phyloP scores from a whole-genome alignment of 352 stramenopile species.

The Chrysophaeum taylorii region DNA sequence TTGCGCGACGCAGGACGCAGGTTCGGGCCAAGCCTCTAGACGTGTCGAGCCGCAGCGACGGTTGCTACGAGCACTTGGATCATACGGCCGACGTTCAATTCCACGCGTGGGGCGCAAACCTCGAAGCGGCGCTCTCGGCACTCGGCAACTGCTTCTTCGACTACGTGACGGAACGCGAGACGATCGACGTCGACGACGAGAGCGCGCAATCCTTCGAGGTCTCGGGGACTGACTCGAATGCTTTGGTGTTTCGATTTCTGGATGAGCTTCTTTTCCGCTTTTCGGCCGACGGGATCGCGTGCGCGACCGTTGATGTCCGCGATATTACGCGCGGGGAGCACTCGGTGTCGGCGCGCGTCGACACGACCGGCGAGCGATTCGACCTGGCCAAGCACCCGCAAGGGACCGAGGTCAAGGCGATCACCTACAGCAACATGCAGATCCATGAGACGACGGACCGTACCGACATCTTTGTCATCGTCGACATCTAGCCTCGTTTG shows the following conservation, averaged over 20 bases:
- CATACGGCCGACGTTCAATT: conserved; percentile 63
- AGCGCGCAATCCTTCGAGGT: conserved; percentile 31
- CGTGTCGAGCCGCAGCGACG: too few relatives aligned
- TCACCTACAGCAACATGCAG: conserved; percentile 68
- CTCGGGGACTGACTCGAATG: conserved; percentile 44
- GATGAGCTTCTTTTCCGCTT: conserved; percentile 61
- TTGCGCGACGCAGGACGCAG: too few relatives aligned
- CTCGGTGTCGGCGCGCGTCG: background rate
- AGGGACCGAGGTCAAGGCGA: conserved; percentile 63
- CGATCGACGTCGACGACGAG: conserved; percentile 36
- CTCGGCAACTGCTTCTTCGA: conserved; percentile 52
- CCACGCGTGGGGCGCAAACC: conserved; percentile 50
- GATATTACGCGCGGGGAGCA: conserved; percentile 16
- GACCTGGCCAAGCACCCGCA: conserved; percentile 50
- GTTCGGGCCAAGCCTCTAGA: too few relatives aligned
- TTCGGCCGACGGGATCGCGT: conserved; percentile 38
- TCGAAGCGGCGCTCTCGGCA: conserved; percentile 40
- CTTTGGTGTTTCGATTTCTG: conserved; percentile 54
- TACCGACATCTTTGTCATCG: conserved; percentile 41
- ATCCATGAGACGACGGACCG: conserved; percentile 29
- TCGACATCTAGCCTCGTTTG: conserved; percentile 44
- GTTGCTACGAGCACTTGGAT: conserved; percentile 49
- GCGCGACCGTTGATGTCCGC: conserved; percentile 25
- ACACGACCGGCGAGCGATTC: conserved; percentile 45
- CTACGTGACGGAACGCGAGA: conserved; percentile 55